Base-by-base conservation (phyloP, 164 flowering plant genomes). In the Magnolia sinica region DNA sequence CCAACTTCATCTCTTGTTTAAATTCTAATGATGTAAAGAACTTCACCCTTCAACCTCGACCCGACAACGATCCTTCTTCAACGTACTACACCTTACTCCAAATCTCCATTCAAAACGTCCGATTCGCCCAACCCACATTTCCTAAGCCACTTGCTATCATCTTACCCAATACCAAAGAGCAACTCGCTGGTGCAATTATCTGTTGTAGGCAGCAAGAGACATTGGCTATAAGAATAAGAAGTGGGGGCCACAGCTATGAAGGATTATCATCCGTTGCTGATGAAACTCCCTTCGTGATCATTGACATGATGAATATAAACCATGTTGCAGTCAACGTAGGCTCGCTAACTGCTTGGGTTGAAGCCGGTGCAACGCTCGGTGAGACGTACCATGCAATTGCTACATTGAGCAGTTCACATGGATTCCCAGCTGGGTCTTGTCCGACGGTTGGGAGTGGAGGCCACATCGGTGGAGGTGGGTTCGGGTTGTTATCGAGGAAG, bases 301-400 rank as follows among this genome's bases (percentile, higher is more conserved):
- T 83, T 0, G 85, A 81, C 67, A 37, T 83, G 74, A 80, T 83
- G 81, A 83, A 80, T 63, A 50, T 81, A 63, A 83, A 74, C 71
- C 27, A 63, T 19, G 78, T 83, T 20, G 29, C 51, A 3, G 81
- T 83, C 0, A 80, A 83, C 22, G 31, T 81, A 20, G 58, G 52
- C 16, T 77, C 78, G 3, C 50, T 65, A 71, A 83, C 81, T 0
- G 81, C 81, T 2, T 83, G 85, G 85, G 78, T 81, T 2, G 79
- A 80, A 68, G 83, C 79, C 7, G 85, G 85, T 4, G 85, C 83
- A 2, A 83, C 85, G 1, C 83, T 83, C 4, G 85, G 85, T 16
- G 83, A 83, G 80, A 71, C 70, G 0, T 83, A 81, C 69, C 29
- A 80, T 50, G 76, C 58, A 9, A 83, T 83, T 16, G 78, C 81